These are phyloP conservation scores for Phytophthora pistaciae DNA, from an alignment of 352 stramenopile genomes.

Conservation along the genomic window DNA sequence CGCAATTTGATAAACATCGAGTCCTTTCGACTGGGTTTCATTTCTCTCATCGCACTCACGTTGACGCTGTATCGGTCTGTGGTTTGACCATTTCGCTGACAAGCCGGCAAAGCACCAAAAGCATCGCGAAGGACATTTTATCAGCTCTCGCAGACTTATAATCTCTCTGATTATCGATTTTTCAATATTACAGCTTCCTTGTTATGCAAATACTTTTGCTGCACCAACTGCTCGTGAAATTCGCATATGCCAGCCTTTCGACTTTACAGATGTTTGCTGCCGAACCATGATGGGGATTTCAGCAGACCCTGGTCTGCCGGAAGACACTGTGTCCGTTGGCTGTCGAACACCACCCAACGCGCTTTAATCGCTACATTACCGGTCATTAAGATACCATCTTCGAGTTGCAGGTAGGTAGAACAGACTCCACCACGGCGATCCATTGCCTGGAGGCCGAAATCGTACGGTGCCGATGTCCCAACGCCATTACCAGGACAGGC, in stretches of 20 bases:
- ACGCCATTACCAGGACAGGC: neutral
- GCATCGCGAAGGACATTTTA: slow-evolving; percentile 3
- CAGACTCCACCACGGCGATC: neutral
- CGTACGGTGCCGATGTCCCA: neutral
- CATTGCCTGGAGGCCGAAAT: neutral
- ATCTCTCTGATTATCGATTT: neutral
- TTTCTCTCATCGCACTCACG: neutral
- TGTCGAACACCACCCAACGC: slow-evolving; percentile 22
- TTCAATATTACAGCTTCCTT: neutral
- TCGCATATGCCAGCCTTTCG: slow-evolving; percentile 14
- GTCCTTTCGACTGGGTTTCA: neutral
- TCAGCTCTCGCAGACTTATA: neutral
- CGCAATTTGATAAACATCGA: neutral
- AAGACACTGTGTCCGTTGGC: slow-evolving; percentile 12
- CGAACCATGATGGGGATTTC: slow-evolving; percentile 12
- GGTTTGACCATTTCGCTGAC: neutral
- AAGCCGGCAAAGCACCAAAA: neutral
- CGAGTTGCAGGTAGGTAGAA: neutral
- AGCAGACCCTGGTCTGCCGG: slow-evolving; percentile 3
- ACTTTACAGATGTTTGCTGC: slow-evolving; percentile 28
- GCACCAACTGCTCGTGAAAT: neutral
- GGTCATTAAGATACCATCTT: neutral
- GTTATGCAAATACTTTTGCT: neutral
- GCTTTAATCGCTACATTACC: slow-evolving; percentile 14
- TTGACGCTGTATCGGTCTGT: neutral